A percentile compares a stretch with the other conserved stretches of the same genome.
Conservation (phyloP, 1,284 basidiomycete species). For the Macrocystidia cucumis region DNA sequence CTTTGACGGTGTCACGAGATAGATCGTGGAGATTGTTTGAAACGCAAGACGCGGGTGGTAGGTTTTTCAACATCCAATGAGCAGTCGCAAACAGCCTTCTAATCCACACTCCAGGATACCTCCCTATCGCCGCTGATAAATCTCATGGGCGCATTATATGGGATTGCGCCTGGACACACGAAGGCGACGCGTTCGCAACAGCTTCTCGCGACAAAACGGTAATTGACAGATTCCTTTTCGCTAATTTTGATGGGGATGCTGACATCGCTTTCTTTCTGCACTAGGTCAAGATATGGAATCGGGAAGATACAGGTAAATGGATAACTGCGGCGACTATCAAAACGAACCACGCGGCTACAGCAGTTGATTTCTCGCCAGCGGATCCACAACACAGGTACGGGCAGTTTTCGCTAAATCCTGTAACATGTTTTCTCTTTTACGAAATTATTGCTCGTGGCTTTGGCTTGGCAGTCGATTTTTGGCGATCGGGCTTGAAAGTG, state of each 20-base stretch:
- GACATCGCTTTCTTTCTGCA: no score
- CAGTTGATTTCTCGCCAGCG: constrained; percentile 52
- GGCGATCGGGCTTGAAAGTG: constrained; percentile 68
- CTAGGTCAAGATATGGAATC: constrained; percentile 74
- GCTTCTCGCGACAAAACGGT: constrained; percentile 96
- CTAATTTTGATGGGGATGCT: constrained; percentile 1
- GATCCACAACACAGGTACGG: constrained; percentile 32
- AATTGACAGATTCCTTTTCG: no score
- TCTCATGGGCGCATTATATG: constrained; percentile 92
- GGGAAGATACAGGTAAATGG: constrained; percentile 36
- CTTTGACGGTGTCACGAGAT: constrained; percentile 88
- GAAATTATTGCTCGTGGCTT: constrained; percentile 4
- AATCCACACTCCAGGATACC: constrained; percentile 55
- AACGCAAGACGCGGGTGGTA: constrained; percentile 31
- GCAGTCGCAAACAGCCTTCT: no score
- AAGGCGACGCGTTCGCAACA: constrained; percentile 80
- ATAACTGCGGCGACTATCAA: constrained; percentile 46
- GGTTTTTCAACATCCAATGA: constrained; percentile 7
- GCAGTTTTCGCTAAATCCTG: not conserved
- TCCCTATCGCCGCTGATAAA: constrained; percentile 64
- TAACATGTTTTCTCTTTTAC: not conserved
- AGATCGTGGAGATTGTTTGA: constrained; percentile 88
- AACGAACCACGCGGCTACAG: constrained; percentile 59
- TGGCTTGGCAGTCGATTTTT: constrained; percentile 39
- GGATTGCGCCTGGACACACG: constrained; percentile 83